Evolutionary conservation across 352 stramenopile genomes (phyloP).

Genomic region (Pythium biforme): DNA sequence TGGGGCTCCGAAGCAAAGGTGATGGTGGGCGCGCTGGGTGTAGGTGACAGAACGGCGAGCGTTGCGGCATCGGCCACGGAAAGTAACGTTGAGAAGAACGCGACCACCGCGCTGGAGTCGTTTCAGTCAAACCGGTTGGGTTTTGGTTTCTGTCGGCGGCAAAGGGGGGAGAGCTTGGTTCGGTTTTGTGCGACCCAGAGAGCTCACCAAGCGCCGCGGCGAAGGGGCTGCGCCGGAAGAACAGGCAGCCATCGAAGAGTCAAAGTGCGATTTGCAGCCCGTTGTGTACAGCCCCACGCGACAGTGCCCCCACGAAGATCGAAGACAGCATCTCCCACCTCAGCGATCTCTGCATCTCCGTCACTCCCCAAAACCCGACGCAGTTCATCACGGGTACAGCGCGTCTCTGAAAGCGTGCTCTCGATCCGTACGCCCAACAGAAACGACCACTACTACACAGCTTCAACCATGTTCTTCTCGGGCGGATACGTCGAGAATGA

Average conservation of each 20-base stretch:
- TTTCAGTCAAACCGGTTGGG: conserved; percentile 24
- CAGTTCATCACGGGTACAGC: conserved; percentile 8
- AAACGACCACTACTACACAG: neutral
- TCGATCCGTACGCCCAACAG: neutral
- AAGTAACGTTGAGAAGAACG: conserved; percentile 27
- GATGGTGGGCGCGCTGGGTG: neutral
- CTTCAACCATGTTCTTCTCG: conserved; percentile 61
- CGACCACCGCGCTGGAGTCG: neutral
- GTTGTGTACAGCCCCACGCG: conserved; percentile 10
- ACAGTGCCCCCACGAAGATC: conserved; percentile 1
- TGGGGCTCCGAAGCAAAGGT: neutral
- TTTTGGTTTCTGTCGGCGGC: conserved; percentile 20
- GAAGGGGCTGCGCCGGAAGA: conserved; percentile 19
- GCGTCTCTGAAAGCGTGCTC: neutral
- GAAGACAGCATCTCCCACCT: conserved; percentile 10
- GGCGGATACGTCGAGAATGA: conserved; percentile 69
- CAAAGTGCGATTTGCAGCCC: conserved; percentile 29
- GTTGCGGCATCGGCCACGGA: conserved; percentile 22
- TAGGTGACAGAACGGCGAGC: conserved; percentile 5
- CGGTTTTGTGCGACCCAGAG: conserved; percentile 19
- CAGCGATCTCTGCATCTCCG: neutral
- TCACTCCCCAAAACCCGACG: neutral
- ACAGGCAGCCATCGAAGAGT: conserved; percentile 16
- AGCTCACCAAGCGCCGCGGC: conserved; percentile 6
- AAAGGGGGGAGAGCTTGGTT: conserved; percentile 1